Base-by-base conservation (phyloP, 2,329 filamentous ascomycete species). In the Diaporthe aspalathi region DNA sequence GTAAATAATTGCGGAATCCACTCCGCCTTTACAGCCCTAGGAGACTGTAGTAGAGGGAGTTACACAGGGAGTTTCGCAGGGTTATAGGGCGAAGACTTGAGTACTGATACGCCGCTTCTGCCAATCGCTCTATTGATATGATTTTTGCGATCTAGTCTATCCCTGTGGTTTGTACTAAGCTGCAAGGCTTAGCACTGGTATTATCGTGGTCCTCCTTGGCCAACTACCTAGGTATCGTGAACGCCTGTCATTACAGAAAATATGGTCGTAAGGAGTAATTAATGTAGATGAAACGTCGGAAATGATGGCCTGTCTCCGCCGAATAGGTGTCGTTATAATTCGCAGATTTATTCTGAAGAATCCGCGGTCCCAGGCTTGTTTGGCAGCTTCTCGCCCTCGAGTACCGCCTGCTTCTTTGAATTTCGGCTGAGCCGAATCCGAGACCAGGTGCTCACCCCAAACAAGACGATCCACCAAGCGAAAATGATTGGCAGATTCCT, bases 401-500 rank as follows among this genome's bases (percentile, higher is more conserved):
- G 6, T n/a, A n/a, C 12, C 27, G 27, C 27, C 57, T 63, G 57
- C 57, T 49, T 32, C 27, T 63, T 49, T 11, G 57, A 45, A 47
- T 47, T 45, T 11, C 40, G 40, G 14, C 40, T 35, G 17, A 29
- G 27, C 29, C 57, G 57, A 24, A 47, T 24, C 57, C 43, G 57
- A 49, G 57, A 40, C 57, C 57, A 47, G 3, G 49, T 40, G 27
- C 40, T 63, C 43, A 63, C 7, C 2, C 57, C 40, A 3, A 63
- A 63, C 17, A 63, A 22, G 12, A 54, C 29, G 5, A 83, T 40
- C 74, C 81, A 83, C 78, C 79, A 83, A 0, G 80, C 69, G 38
- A 86, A 85, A 2, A 86, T 73, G 2, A 85, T 78, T 0, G 84
- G 83, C 1, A 86, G 76, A 1, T 81, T 79, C 40, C 80, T 77